Conservation (phyloP, 345 rosid genomes). For the sweet orange (Citrus sinensis) region DNA sequence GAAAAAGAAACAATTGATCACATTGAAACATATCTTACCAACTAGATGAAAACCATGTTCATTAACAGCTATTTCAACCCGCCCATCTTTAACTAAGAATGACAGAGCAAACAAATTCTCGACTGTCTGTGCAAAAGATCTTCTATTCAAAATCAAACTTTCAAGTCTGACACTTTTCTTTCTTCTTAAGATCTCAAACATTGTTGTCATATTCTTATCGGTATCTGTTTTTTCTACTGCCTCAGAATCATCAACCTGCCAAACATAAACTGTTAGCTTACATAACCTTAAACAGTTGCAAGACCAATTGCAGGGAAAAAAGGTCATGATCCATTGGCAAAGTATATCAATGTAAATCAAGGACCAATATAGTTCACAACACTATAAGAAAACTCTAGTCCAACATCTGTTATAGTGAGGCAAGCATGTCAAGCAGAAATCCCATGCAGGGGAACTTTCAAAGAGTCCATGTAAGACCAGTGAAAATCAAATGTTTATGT, state of each 20-base stretch:
- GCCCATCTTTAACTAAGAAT: constrained; percentile 86
- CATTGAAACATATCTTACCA: constrained; percentile 40
- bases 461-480: not conserved
- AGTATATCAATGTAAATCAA: not conserved
- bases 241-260: constrained; percentile 54
- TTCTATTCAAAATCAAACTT: constrained; percentile 63
- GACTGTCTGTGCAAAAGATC: constrained; percentile 84
- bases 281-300: not conserved
- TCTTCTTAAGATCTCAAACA: constrained; percentile 66
- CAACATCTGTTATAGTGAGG: not conserved
- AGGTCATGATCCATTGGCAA: not conserved
- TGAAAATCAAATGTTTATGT: not conserved
- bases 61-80: constrained; percentile 58
- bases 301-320: not conserved
- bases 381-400: not conserved
- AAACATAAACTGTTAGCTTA: not conserved
- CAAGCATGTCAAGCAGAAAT: not conserved
- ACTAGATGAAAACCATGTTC: constrained; percentile 64
- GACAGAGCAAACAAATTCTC: constrained; percentile 91
- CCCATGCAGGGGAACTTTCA: not conserved
- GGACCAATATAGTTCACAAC: not conserved
- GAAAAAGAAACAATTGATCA: not conserved
- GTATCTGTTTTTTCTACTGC: constrained; percentile 79
- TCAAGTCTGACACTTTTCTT: constrained; percentile 63
- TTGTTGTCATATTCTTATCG: constrained; percentile 66